Conservation (phyloP, 2,329 filamentous ascomycete species). For the Trichophyton rubrum region DNA sequence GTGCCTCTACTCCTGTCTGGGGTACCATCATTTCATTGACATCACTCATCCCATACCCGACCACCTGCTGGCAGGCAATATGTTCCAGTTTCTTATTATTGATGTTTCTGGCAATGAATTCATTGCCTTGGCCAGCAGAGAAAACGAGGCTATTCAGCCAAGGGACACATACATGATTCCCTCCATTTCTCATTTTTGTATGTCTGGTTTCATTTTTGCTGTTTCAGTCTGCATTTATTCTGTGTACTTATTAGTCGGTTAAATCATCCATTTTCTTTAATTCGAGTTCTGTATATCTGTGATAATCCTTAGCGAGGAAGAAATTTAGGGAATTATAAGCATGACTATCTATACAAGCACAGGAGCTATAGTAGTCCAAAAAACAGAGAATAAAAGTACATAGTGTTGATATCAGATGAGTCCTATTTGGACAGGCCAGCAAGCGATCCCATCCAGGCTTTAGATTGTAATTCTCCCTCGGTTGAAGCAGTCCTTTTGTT, state of each 20-base stretch:
- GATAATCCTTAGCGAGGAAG: neutral
- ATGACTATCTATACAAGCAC: neutral
- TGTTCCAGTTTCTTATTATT: neutral
- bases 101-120: neutral
- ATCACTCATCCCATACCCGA: neutral
- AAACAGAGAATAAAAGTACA: neutral
- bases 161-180: neutral
- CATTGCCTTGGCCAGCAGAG: neutral
- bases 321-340: neutral
- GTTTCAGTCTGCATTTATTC: slow-evolving; percentile 3
- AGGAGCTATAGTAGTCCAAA: neutral
- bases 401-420: neutral
- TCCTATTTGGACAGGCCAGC: neutral
- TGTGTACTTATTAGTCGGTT: neutral
- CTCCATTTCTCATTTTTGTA: neutral
- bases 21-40: neutral
- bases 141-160: neutral
- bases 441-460: slow-evolving; percentile 12
- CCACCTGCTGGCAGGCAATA: slow-evolving; percentile 2
- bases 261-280: neutral
- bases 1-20: neutral
- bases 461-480: neutral
- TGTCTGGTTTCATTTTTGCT: neutral
- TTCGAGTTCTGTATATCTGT: neutral
- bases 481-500: neutral